Evolutionary conservation across 2,329 filamentous ascomycete species (phyloP), one percentile per base, ranked within the genome.

Genomic region (Fusarium redolens): DNA sequence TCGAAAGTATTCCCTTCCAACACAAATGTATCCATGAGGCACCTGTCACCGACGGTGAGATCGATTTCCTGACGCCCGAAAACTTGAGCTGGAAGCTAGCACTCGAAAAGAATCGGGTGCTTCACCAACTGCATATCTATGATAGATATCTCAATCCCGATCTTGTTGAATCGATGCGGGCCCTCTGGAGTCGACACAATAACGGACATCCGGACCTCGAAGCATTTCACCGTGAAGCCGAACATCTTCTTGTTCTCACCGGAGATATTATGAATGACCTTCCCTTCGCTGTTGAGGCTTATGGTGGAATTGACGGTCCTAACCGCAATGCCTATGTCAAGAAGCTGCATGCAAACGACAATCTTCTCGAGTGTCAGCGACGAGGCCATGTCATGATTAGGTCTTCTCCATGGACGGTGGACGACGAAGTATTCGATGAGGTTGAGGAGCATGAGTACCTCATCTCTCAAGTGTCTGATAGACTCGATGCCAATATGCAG

Each of bases 301-400:
- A 52, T 38, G 44, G 35, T 11, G 37, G 43, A 35, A 18, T n/a
- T 6, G 3, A 38, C 11, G 10, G 52, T 4, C 22, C 15, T 17
- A 59, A 41, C n/a, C 25, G 17, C 11, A 35, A 14, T 17, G 61
- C 67, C 15, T 47, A 52, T 22, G 11, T 22, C 7, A 62, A 40
- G 20, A 33, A 33, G 15, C n/a, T 45, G 18, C 8, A 37, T 5
- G 4, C 38, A 8, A 20, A 44, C 12, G 69, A 61, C 30, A 3
- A 57, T 17, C 28, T 31, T 11, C 58, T 64, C 13, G 47, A 47
- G 43, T 73, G 66, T 17, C 31, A 70, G 31, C 30, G 35, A 12
- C 40, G 65, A 15, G 40, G 35, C 15, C 71, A 73, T 22, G 7
- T 68, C 30, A 64, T 73, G 70, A 50, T 68, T 25, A 31, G 48